Conservation (phyloP, 495 filamentous ascomycete genomes). For the Schizothecium vesticola region DNA sequence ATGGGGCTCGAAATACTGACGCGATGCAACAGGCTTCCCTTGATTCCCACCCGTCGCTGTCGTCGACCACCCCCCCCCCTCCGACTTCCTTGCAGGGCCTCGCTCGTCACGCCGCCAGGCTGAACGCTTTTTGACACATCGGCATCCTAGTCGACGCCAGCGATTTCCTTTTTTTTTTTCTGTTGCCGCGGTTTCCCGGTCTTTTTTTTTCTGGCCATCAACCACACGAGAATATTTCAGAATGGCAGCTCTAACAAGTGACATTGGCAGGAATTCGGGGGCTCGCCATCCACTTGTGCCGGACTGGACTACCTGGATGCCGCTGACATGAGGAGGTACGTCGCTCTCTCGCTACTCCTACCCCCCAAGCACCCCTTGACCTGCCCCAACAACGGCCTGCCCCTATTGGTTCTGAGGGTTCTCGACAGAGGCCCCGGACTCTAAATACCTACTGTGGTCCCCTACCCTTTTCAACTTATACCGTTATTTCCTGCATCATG, state of each 20-base stretch:
- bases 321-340: slow-evolving; percentile 45
- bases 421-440: neutral
- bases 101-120: neutral
- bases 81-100: neutral
- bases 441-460: slow-evolving; percentile 9
- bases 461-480: slow-evolving; percentile 22
- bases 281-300: slow-evolving; percentile 41
- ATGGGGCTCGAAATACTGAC: slow-evolving; percentile 2
- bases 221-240: neutral
- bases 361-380: neutral
- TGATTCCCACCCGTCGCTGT: neutral
- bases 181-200: slow-evolving; percentile 1
- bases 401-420: neutral
- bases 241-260: slow-evolving; percentile 24
- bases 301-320: slow-evolving; percentile 46
- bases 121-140: neutral
- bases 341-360: slow-evolving; percentile 9
- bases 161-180: neutral
- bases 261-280: slow-evolving; percentile 45
- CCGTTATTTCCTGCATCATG: slow-evolving; percentile 25
- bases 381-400: neutral
- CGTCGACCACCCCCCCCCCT: neutral
- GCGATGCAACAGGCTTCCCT: neutral
- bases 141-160: neutral
- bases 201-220: neutral